Base-by-base conservation (phyloP, 1,139 yeast species). In the Pichia sp. region DNA sequence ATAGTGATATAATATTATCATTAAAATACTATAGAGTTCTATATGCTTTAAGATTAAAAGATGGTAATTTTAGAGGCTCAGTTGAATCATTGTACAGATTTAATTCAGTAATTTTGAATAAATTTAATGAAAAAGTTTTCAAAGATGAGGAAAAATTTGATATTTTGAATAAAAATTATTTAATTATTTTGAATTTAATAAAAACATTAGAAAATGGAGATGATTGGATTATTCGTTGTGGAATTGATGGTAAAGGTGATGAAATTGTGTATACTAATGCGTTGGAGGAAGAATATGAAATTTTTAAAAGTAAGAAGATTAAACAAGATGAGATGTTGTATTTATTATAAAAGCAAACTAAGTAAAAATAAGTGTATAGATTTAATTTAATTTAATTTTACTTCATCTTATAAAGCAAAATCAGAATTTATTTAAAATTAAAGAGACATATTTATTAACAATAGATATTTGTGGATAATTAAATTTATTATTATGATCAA, bases 21-120 rank as follows among this genome's bases (percentile, higher is more conserved):
- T 63, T 78, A 39, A 73, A 66, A 51, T 73, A 69, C 51, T 77
- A 75, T 58, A 74, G 80, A 55, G 71, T 75, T 33, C 61, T 77
- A 43, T 78, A 76, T 55, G 65, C 83, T 0, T 75, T 82, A 73
- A 71, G 86, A 53, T 58, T 60, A 30, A 57, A 62, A 33, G 57
- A 55, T 30, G 68, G 68, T 11, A 80, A 78, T 57, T 71, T 66
- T 51, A 63, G 84, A 52, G 77, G 78, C 6, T 77, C 85, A 1
- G 64, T 72, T 27, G 83, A 80, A 54, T 67, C 82, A 1, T 63
- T 80, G 42, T 79, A 79, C 55, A 64, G 69, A 47, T 79, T 76
- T 55, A 76, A 80, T 37, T 63, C 66, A 10, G 62, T 74, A 42
- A 55, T 50, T 22, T 4, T 45, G 46, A 25, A 41, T 39, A 5